Percentiles rank a stretch among this genome's conserved stretches.
Evolutionary conservation across 2,329 filamentous ascomycete genomes (phyloP).

Genomic region (Cordyceps javanica): DNA sequence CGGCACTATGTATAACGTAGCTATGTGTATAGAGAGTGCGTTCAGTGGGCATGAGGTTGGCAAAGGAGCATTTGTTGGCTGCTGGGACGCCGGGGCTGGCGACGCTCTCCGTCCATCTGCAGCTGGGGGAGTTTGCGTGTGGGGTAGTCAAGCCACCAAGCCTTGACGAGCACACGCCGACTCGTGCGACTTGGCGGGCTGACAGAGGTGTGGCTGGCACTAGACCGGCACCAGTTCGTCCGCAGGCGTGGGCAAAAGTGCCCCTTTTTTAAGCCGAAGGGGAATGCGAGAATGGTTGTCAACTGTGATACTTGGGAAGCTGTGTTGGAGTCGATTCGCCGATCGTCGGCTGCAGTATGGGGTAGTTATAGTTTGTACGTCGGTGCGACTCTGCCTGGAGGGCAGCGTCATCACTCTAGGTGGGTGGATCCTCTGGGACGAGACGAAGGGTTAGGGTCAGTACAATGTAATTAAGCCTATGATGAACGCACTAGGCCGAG

Average conservation of each 20-base stretch:
- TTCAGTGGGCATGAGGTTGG: not conserved
- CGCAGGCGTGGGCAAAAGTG: not conserved
- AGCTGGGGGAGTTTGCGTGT: constrained; percentile 9
- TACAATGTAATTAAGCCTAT: not conserved
- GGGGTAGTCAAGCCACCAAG: constrained; percentile 11
- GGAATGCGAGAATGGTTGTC: not conserved
- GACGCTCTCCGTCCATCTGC: constrained; percentile 2
- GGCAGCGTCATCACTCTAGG: not conserved
- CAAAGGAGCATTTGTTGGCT: not conserved
- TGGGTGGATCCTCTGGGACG: not conserved
- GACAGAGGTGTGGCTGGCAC: not conserved
- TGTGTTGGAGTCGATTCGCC: constrained; percentile 7
- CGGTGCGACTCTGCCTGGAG: not conserved
- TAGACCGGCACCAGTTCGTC: not conserved
- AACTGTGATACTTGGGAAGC: not conserved
- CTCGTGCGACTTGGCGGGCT: constrained; percentile 6
- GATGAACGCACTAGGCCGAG: not conserved
- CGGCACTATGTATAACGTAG: not conserved
- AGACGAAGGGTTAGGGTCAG: not conserved
- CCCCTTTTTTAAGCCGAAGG: not conserved
- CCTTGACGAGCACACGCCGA: not conserved
- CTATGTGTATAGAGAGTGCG: not conserved
- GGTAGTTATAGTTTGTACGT: not conserved
- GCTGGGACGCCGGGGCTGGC: constrained; percentile 6
- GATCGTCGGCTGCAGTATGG: constrained; percentile 10